A percentile compares a stretch with the other conserved stretches of the same genome.
Conservation (phyloP, 2,329 filamentous ascomycete genomes). For the Nothopassalora personata region DNA sequence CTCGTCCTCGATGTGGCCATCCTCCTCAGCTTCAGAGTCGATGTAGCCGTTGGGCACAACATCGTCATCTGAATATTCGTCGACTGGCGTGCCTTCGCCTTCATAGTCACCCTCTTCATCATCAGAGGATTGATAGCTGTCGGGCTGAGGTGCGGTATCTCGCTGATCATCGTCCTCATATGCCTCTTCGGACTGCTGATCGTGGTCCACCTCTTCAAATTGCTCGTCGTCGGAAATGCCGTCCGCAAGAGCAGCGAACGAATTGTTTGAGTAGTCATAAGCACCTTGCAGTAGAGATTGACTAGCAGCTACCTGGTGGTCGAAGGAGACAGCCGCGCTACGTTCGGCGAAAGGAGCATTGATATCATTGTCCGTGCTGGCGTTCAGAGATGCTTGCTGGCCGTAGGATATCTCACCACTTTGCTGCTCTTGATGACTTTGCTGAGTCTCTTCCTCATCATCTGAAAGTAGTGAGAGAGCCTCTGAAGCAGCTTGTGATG, state of each 20-base stretch:
- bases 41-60: constrained; percentile 1
- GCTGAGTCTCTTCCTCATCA: constrained; percentile 11
- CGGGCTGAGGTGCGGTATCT: constrained; percentile 4
- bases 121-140: constrained; percentile 15
- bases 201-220: constrained; percentile 15
- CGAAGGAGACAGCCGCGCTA: not conserved
- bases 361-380: constrained; percentile 4
- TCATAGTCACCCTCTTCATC: constrained; percentile 16
- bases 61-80: constrained; percentile 9
- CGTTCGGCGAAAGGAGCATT: not conserved
- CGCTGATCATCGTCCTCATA: constrained; percentile 9
- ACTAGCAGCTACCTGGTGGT: not conserved
- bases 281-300: not conserved
- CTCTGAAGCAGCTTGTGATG: constrained; percentile 14
- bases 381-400: constrained; percentile 2
- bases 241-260: constrained; percentile 14
- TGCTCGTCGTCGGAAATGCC: constrained; percentile 3
- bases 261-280: constrained; percentile 10
- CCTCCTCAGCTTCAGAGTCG: constrained; percentile 5
- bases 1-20: constrained; percentile 10
- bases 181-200: constrained; percentile 7
- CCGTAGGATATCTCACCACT: not conserved
- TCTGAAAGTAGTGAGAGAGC: constrained; percentile 22
- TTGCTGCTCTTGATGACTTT: not conserved
- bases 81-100: constrained; percentile 8